These are phyloP conservation scores for Funneliformis mosseae DNA, from an alignment of 192 early-diverging fungal species.

Conservation along the genomic window DNA sequence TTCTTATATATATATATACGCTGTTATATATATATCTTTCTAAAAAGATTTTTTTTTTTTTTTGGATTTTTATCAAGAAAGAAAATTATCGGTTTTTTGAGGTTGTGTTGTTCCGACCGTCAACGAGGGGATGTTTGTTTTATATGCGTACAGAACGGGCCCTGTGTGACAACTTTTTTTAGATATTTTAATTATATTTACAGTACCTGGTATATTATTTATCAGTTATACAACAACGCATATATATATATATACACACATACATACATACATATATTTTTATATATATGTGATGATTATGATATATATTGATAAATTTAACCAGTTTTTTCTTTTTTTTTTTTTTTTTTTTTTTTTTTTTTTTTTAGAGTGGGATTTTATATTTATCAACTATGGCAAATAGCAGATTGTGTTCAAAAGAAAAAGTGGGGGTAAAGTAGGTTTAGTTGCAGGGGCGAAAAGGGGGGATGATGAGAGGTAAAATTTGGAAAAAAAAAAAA, in stretches of 20 bases:
- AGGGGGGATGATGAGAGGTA: too few relatives aligned
- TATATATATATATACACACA: not conserved
- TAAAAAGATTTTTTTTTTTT: constrained; percentile 2
- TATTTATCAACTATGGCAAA: not conserved
- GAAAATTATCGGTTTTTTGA: not conserved
- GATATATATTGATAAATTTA: not conserved
- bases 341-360: not conserved
- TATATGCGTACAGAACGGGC: constrained; percentile 26
- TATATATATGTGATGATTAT: not conserved
- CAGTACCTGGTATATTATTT: not conserved
- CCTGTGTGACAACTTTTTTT: constrained; percentile 24
- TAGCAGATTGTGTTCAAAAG: not conserved
- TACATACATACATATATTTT: not conserved
- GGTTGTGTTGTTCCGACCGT: not conserved
- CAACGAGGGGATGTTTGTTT: constrained; percentile 29
- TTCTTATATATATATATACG: not conserved
- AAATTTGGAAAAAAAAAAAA: too few relatives aligned
- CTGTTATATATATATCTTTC: not conserved
- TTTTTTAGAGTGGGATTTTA: not conserved
- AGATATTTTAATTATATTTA: constrained; percentile 1
- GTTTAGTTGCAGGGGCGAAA: too few relatives aligned
- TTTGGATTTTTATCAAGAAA: not conserved
- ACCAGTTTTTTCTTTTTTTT: not conserved
- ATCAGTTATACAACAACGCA: not conserved
- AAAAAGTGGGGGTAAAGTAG: too few relatives aligned